Base-by-base conservation (phyloP, 2,329 filamentous ascomycete species). In the Aspergillus candidus region DNA sequence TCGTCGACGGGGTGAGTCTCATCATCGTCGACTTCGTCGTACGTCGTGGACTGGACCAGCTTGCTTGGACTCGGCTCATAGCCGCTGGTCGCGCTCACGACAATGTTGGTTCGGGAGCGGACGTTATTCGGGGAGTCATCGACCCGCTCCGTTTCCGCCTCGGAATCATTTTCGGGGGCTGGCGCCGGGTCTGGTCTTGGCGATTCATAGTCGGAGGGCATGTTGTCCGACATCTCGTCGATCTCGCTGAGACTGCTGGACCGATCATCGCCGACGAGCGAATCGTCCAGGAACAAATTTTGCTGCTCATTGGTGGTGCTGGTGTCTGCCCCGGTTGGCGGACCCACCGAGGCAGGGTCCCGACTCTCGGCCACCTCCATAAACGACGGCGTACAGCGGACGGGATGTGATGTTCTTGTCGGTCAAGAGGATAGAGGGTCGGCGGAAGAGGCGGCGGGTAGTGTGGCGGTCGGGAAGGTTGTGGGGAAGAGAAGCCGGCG, bases 221-320 rank as follows among this genome's bases (percentile, higher is more conserved):
- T 84, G 51, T 86, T 81, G 40, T 87, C 84, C 35, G 74, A 77
- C 50, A 87, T 83, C 58, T 94, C 87, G 60, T 90, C 89, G 44
- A 94, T 86, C 58, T 96, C 91, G 71, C 88, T 96, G 56, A 97
- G 76, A 59, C 89, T 93, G 67, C 91, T 97, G 32, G 90, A 96
- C 41, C 86, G 76, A 63, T 82, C 83, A 63, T 85, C 86, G 58
- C 83, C 81, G 55, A 67, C 63, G 48, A 68, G 54, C 41, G 60
- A 56, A 52, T 78, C 77, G 47, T 63, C 62, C 17, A 64, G 47
- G 33, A 62, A 54, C 40, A 62, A 51, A 51, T 62, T 59, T 34
- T 60, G 57, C 41, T 65, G 61, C 46, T 61, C 59, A 59, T 69
- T 68, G 56, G 62, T 51, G 47, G 60, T 53, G 32, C 56, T 59